A percentile compares a stretch with the other conserved stretches of the same genome.
Evolutionary conservation across 1,284 basidiomycete genomes (phyloP).

Genomic region (Earliella scabrosa): DNA sequence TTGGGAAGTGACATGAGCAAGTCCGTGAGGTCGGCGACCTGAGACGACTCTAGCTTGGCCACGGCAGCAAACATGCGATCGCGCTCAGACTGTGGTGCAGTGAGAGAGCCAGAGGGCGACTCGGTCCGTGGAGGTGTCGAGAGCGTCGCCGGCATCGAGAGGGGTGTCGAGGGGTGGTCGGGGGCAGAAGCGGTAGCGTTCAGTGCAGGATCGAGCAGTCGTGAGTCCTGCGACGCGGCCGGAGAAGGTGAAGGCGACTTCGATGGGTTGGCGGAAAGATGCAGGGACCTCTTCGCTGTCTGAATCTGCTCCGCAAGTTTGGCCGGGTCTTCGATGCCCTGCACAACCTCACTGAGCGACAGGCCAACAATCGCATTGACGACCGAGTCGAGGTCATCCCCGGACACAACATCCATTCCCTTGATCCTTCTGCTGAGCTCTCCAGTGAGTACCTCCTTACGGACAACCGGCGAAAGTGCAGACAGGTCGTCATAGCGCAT

Average conservation of each 20-base stretch:
- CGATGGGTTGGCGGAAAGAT: slow-evolving; percentile 40
- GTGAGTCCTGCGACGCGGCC: slow-evolving; percentile 64
- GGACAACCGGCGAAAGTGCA: slow-evolving; percentile 79
- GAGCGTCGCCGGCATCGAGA: slow-evolving; percentile 72
- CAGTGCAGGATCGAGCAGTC: slow-evolving; percentile 59
- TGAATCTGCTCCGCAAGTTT: slow-evolving; percentile 70
- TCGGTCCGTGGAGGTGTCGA: slow-evolving; percentile 81
- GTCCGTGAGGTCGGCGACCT: slow-evolving; percentile 70
- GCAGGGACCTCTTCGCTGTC: slow-evolving; percentile 45
- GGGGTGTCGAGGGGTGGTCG: slow-evolving; percentile 81
- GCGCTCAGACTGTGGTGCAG: slow-evolving; percentile 67
- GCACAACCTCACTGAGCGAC: slow-evolving; percentile 75
- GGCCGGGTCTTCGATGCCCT: slow-evolving; percentile 70
- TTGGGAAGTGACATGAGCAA: slow-evolving; percentile 85
- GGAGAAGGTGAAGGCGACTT: slow-evolving; percentile 53
- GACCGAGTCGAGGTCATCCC: slow-evolving; percentile 62
- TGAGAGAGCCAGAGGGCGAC: slow-evolving; percentile 75
- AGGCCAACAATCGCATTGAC: slow-evolving; percentile 72
- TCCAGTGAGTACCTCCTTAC: slow-evolving; percentile 82
- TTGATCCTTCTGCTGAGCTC: slow-evolving; percentile 80
- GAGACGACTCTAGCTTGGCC: slow-evolving; percentile 58
- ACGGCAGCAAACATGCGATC: slow-evolving; percentile 78
- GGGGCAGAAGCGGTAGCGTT: slow-evolving; percentile 80
- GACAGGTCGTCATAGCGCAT: slow-evolving; percentile 84
- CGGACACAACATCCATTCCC: slow-evolving; percentile 51